These are phyloP conservation scores for Excoecaria cochinchinensis DNA, from an alignment of 345 rosid species.

Conservation along the genomic window DNA sequence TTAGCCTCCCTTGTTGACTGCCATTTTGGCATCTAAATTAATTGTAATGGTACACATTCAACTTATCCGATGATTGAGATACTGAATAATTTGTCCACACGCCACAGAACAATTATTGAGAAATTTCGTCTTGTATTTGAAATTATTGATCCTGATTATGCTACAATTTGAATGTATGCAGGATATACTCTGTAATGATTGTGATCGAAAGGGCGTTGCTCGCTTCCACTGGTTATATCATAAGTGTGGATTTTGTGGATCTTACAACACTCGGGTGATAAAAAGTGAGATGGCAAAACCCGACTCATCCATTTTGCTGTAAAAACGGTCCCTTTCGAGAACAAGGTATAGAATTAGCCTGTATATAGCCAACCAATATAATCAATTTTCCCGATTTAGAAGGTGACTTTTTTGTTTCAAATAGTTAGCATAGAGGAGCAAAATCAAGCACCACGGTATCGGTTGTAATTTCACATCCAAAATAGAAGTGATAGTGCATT, in stretches of 20 bases:
- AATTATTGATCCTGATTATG: not conserved
- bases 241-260: conserved; percentile 68
- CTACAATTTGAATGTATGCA: conserved; percentile 26
- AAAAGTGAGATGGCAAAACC: conserved; percentile 37
- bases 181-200: conserved; percentile 79
- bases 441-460: too few species aligned
- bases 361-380: conserved; percentile 20
- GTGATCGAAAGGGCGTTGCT: conserved; percentile 56
- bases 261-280: conserved; percentile 79
- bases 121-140: not conserved
- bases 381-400: not conserved
- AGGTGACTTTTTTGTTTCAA: not conserved
- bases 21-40: not conserved
- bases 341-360: conserved; percentile 13
- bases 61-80: not conserved
- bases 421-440: not conserved
- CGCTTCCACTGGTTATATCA: conserved; percentile 83
- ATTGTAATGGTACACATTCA: not conserved
- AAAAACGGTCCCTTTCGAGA: conserved; percentile 12
- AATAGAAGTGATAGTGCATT: too few species aligned
- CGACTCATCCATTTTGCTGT: conserved; percentile 33
- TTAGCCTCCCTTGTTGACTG: not conserved
- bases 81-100: not conserved
- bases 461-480: too few species aligned
- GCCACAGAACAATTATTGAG: not conserved